phyloP scores from a whole-genome alignment of 768 basidiomycete genomes.

The Tylopilus vinaceipallidus region DNA sequence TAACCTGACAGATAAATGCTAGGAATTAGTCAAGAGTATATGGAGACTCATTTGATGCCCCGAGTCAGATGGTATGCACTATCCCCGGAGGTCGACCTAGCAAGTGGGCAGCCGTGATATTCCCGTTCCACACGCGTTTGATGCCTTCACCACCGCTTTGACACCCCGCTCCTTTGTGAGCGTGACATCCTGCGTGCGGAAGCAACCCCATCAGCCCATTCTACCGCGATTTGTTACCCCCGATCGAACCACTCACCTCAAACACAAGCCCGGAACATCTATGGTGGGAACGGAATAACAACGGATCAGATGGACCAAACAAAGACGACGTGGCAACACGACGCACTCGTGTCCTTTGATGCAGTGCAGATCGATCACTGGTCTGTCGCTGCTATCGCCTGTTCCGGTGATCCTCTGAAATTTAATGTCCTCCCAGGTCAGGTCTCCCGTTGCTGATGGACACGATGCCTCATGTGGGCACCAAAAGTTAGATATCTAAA shows the following conservation, averaged over 20 bases:
- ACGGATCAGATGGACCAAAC: neutral
- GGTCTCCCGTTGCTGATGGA: neutral
- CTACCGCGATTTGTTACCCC: neutral
- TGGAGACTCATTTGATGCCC: too few species aligned
- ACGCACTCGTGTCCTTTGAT: neutral
- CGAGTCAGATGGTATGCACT: too few species aligned
- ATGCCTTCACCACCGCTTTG: neutral
- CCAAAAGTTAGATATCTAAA: too few species aligned
- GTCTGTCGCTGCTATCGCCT: neutral
- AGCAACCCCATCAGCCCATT: neutral
- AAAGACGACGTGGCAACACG: neutral
- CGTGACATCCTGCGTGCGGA: constrained; percentile 1
- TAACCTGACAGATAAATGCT: too few species aligned
- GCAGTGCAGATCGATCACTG: constrained; percentile 1
- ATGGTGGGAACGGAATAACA: neutral
- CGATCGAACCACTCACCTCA: constrained; percentile 5
- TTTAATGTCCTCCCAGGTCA: constrained; percentile 8
- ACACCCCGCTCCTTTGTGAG: constrained; percentile 1
- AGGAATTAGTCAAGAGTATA: too few species aligned
- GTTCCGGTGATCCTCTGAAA: constrained; percentile 9
- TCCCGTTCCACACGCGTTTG: constrained; percentile 9
- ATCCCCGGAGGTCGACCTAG: too few species aligned
- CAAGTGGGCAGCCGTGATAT: neutral
- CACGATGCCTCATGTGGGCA: neutral
- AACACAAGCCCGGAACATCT: constrained; percentile 7